These are phyloP conservation scores for Balakata baccata DNA, from an alignment of 345 rosid genomes.

Conservation along the genomic window DNA sequence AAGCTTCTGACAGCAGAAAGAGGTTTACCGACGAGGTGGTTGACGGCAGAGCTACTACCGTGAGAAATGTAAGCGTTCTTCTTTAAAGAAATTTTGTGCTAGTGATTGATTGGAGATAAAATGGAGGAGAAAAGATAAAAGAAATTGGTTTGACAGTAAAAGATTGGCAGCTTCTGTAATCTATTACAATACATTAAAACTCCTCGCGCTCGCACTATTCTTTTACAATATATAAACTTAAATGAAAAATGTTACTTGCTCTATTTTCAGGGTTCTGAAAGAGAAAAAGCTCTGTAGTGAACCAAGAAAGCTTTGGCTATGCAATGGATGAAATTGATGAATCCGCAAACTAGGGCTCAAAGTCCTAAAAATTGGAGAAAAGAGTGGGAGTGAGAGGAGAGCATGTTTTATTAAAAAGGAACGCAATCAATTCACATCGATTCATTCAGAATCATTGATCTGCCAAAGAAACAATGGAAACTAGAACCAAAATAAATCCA, in stretches of 20 bases:
- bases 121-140: not conserved
- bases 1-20: slow-evolving; percentile 72
- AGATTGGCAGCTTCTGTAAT: too few relatives aligned
- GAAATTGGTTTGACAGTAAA: too few relatives aligned
- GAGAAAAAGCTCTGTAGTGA: slow-evolving; percentile 33
- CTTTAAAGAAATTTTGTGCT: not conserved
- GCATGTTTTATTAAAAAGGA: too few relatives aligned
- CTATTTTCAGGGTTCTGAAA: slow-evolving; percentile 10
- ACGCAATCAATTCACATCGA: not conserved
- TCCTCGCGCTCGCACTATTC: too few relatives aligned
- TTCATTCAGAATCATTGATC: not conserved
- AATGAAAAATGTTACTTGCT: not conserved
- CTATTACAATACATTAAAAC: too few relatives aligned
- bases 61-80: slow-evolving; percentile 60
- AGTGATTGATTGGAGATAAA: slow-evolving; percentile 14
- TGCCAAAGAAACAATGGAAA: slow-evolving; percentile 12
- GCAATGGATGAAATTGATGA: slow-evolving; percentile 15
- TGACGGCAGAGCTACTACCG: slow-evolving; percentile 56
- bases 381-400: too few relatives aligned
- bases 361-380: too few relatives aligned
- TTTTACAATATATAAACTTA: too few relatives aligned
- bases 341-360: too few relatives aligned
- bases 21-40: slow-evolving; percentile 67
- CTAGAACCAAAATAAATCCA: not conserved
- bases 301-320: slow-evolving; percentile 30